Conservation (phyloP, 306 rosid genomes). For the Calophaca sinica region DNA sequence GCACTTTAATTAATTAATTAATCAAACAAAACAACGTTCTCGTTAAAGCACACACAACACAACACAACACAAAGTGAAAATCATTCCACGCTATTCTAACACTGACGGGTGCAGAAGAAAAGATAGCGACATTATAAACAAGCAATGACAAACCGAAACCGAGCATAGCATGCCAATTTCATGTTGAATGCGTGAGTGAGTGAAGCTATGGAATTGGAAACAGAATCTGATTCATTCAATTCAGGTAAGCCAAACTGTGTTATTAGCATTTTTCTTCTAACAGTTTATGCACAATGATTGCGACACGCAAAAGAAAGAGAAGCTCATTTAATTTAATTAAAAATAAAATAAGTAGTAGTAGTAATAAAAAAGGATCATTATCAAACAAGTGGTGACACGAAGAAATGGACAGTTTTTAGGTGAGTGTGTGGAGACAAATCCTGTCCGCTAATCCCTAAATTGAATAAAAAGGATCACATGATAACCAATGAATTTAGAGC, state of each 20-base stretch:
- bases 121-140: slow-evolving; percentile 28
- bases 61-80: slow-evolving; percentile 29
- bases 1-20: slow-evolving; percentile 46
- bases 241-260: slow-evolving; percentile 41
- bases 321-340: slow-evolving; percentile 7
- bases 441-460: slow-evolving; percentile 46
- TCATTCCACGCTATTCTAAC: slow-evolving; percentile 14
- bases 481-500: slow-evolving; percentile 21
- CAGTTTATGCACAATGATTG: slow-evolving; percentile 46
- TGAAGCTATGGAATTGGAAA: slow-evolving; percentile 13
- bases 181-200: slow-evolving; percentile 47
- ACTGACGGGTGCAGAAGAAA: not conserved
- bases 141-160: slow-evolving; percentile 35
- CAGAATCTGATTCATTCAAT: slow-evolving; percentile 16
- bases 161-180: slow-evolving; percentile 14
- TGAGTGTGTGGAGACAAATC: slow-evolving; percentile 25
- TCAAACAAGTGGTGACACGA: slow-evolving; percentile 37
- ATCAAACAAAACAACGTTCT: slow-evolving; percentile 20
- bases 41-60: slow-evolving; percentile 26
- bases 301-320: slow-evolving; percentile 15
- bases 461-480: not conserved
- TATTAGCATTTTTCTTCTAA: slow-evolving; percentile 45
- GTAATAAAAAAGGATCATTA: slow-evolving; percentile 34
- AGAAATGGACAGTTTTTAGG: slow-evolving; percentile 50
- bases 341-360: not conserved